Percentiles rank a stretch among this genome's conserved stretches.
Conservation (phyloP, 345 rosid species). For the Noccaea bulbosa region DNA sequence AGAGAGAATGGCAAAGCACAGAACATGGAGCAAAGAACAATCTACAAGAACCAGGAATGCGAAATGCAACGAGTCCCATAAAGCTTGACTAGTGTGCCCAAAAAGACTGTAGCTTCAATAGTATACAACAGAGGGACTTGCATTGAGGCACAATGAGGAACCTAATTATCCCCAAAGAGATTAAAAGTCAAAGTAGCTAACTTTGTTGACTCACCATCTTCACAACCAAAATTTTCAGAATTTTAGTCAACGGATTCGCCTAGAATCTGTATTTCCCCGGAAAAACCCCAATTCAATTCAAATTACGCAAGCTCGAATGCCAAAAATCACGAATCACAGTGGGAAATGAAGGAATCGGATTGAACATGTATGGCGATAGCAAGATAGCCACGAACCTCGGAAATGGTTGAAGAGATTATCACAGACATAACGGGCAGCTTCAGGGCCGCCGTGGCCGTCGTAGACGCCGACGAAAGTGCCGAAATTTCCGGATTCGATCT, state of each 20-base stretch:
- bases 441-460: constrained; percentile 94
- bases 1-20: neutral
- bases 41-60: constrained; percentile 2
- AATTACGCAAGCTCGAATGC: neutral
- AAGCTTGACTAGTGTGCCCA: neutral
- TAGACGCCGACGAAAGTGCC: constrained; percentile 94
- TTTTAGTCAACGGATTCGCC: constrained; percentile 30
- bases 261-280: neutral
- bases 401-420: constrained; percentile 78
- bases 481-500: constrained; percentile 85
- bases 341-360: constrained; percentile 9
- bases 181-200: constrained; percentile 37
- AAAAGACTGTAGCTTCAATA: constrained; percentile 32
- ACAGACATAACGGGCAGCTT: constrained; percentile 84
- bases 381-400: constrained; percentile 58
- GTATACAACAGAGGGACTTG: constrained; percentile 18
- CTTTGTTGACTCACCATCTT: constrained; percentile 36
- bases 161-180: constrained; percentile 12
- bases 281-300: neutral
- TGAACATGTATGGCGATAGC: neutral
- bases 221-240: constrained; percentile 2
- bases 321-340: constrained; percentile 5
- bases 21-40: neutral
- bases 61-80: constrained; percentile 1
- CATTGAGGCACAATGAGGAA: constrained; percentile 15